Base-by-base conservation (phyloP, 345 rosid genomes). In the Pistacia integerrima region DNA sequence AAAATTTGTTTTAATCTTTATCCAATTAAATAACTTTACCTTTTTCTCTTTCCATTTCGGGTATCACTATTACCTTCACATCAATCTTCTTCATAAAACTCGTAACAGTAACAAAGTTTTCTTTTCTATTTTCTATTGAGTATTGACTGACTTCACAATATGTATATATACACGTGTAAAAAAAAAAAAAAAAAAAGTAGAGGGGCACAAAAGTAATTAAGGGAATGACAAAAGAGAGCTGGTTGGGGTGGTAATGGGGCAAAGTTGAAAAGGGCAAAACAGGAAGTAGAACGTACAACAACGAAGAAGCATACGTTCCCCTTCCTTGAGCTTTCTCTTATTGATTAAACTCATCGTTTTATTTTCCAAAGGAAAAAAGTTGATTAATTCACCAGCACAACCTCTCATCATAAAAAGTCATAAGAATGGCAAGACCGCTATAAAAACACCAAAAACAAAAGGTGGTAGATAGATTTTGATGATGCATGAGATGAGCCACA, bases 401-500 rank as follows among this genome's bases (percentile, higher is more conserved):
- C 76, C 75, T 51, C 69, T 20, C 63, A 10, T 75, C 18, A 13
- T 54, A 54, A 54, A 54, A 18, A 54, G 18, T 49, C 72, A 28
- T 8, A 57, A 67, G 59, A 61, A 69, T 18, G 72, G 76, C 76
- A 60, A 46, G 67, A 44, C 57, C 18, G 57, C 57, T 12, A 8
- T 17, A 46, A 51, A 61, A 28, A 13, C 3, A 49, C 33, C 33
- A 55, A 54, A 84, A 83, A 80, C 79, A 82, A 84, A 88, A 87
- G 93, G 93, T 91, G 93, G 97, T 88, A 82, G 93, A 91, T 90
- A 90, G 94, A 91, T 89, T 91, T 89, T 91, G 55, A 51, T 51
- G 57, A 54, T 54, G 18, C 18, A 54, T 54, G 57, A 41, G 18
- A 54, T 54, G 57, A 54, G 57, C 57, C 85, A 72, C 46, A 78